Evolutionary conservation across 306 rosid species (phyloP), one percentile per base, ranked within the genome.

Genomic region (Fragaria vesca): DNA sequence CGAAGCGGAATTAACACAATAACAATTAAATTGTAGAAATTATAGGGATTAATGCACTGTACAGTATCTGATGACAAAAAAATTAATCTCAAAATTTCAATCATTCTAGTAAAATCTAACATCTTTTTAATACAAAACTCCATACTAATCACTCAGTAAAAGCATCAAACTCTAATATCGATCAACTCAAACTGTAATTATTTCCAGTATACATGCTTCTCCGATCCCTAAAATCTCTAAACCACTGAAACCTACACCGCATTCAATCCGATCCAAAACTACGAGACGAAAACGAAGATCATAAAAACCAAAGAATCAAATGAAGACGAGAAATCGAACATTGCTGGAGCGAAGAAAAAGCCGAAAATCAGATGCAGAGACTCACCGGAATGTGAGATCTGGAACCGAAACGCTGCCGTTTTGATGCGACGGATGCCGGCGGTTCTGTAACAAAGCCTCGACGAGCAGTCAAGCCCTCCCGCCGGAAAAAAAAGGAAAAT

Each of bases 301-400:
- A n/a, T 4, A 20, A 36, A 36, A 8, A 13, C 3, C 32, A 24
- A 20, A 26, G 6, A 15, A 10, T 24, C 28, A 74, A 69, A 34
- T 60, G 79, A 73, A 72, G 34, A 45, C 50, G 66, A 30, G 72
- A 82, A 76, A 70, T 55, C 12, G 74, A 79, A 36, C 76, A 34
- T 40, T 66, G 80, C 5, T 45, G 3, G 57, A 61, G 24, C 67
- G 52, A 74, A 2, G 11, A 8, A 46, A 75, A 57, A 17, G 11
- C 18, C 73, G 46, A 76, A 10, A 45, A 81, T 78, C 71, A 45
- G 84, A 70, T 6, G 9, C 60, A 34, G 71, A 63, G 83, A 90
- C 87, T 83, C 85, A 81, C 88, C 86, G 26, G 75, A 83, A 85
- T 58, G 85, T 73, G 71, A 89, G 96, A 89, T 90, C 94, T 84